Evolutionary conservation across 768 basidiomycete species (phyloP).

Genomic region (Auricularia heimuer): DNA sequence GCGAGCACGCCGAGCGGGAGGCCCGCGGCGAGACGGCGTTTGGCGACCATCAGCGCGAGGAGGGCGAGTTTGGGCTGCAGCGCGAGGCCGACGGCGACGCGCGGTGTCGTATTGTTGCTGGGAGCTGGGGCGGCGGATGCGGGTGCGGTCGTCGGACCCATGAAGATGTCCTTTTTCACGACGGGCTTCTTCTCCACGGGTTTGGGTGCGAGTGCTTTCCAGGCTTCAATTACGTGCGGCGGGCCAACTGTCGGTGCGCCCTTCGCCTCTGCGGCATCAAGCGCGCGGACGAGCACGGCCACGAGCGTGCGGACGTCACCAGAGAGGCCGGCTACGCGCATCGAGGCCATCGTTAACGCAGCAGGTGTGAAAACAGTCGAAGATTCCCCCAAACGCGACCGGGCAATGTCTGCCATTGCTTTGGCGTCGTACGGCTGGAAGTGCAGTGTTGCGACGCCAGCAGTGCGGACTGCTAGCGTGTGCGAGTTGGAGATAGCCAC

Average conservation of each 20-base stretch:
- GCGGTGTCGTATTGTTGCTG: too few species aligned
- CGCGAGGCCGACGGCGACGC: constrained; percentile 31
- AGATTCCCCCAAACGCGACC: constrained; percentile 4
- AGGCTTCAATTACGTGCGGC: too few species aligned
- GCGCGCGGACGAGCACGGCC: constrained; percentile 70
- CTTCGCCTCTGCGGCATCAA: too few species aligned
- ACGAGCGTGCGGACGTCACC: constrained; percentile 77
- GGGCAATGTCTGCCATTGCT: constrained; percentile 60
- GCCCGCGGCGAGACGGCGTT: constrained; percentile 48
- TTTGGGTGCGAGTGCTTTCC: too few species aligned
- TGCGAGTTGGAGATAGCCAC: too few species aligned
- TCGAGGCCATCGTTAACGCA: constrained; percentile 59
- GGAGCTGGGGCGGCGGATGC: too few species aligned
- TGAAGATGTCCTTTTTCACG: too few species aligned
- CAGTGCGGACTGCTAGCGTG: too few species aligned
- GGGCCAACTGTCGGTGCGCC: too few species aligned
- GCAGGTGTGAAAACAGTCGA: constrained; percentile 54
- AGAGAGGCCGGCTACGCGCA: constrained; percentile 71
- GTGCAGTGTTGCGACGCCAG: too few species aligned
- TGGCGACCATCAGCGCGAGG: constrained; percentile 52
- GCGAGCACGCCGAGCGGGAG: constrained; percentile 34
- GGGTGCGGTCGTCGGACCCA: too few species aligned
- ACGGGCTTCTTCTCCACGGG: too few species aligned
- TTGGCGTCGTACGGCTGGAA: constrained; percentile 63
- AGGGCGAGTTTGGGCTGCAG: constrained; percentile 67